Evolutionary conservation across 2,329 filamentous ascomycete genomes (phyloP).

Genomic region (Fragosphaeria purpurea): DNA sequence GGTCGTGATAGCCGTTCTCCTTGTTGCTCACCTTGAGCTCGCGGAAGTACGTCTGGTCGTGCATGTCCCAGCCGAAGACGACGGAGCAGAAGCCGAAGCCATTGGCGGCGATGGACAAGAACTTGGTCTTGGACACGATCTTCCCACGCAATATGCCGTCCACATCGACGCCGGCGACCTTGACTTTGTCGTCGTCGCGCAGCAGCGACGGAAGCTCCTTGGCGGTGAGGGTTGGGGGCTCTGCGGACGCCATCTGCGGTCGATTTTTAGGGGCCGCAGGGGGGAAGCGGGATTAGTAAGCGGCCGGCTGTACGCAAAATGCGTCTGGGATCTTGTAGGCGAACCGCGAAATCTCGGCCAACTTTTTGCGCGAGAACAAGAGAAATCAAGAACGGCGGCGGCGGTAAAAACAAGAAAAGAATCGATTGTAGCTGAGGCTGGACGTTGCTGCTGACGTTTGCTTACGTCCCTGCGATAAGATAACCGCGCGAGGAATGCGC

Average conservation of each 20-base stretch:
- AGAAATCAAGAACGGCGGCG: too few species aligned
- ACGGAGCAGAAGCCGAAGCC: conserved; percentile 94
- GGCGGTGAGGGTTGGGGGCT: conserved; percentile 36
- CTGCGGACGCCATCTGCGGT: background rate
- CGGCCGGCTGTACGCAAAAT: background rate
- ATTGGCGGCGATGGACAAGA: conserved; percentile 66
- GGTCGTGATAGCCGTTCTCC: conserved; percentile 79
- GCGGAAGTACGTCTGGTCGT: conserved; percentile 78
- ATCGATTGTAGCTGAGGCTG: too few species aligned
- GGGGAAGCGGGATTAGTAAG: too few species aligned
- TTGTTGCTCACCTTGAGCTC: conserved; percentile 84
- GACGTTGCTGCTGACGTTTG: too few species aligned
- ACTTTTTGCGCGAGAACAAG: too few species aligned
- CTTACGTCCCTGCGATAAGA: too few species aligned
- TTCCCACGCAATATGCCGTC: conserved; percentile 85
- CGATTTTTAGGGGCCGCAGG: too few species aligned
- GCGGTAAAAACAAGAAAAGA: background rate
- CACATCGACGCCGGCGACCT: conserved; percentile 78
- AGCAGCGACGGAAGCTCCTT: conserved; percentile 58
- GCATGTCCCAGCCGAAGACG: conserved; percentile 96
- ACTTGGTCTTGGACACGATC: conserved; percentile 86
- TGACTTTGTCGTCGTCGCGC: conserved; percentile 65
- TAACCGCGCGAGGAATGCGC: too few species aligned
- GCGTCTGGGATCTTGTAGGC: too few species aligned
- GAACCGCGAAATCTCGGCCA: too few species aligned